Evolutionary conservation across 2,329 filamentous ascomycete genomes (phyloP).

Genomic region (Pseudonectria foliicola): DNA sequence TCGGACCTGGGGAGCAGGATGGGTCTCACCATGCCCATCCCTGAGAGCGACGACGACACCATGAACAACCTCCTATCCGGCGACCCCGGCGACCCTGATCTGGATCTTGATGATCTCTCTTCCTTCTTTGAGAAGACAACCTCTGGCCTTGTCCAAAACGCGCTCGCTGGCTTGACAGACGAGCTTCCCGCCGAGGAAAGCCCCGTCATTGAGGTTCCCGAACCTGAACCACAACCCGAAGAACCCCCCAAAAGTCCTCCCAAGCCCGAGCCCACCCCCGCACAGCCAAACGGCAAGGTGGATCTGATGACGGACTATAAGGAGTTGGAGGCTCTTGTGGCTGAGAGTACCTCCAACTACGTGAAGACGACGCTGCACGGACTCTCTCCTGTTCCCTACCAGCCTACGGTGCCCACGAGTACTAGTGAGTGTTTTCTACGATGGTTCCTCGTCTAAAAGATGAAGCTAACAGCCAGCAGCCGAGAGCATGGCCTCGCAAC

Average conservation of each 20-base stretch:
- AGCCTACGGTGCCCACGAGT: slow-evolving; percentile 34
- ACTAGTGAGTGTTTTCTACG: slow-evolving; percentile 24
- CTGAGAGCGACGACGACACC: slow-evolving; percentile 13
- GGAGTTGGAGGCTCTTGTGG: slow-evolving; percentile 36
- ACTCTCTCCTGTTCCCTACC: slow-evolving; percentile 35
- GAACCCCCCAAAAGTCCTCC: slow-evolving; percentile 19
- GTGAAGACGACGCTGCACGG: slow-evolving; percentile 37
- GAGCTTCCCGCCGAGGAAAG: slow-evolving; percentile 13
- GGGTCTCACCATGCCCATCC: slow-evolving; percentile 28
- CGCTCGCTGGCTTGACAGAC: slow-evolving; percentile 31
- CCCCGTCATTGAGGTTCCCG: slow-evolving; percentile 13
- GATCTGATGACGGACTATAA: slow-evolving; percentile 33
- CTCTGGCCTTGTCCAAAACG: slow-evolving; percentile 33
- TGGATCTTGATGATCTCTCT: slow-evolving; percentile 34
- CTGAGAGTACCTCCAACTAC: slow-evolving; percentile 38
- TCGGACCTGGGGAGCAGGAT: slow-evolving; percentile 28
- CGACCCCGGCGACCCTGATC: slow-evolving; percentile 21
- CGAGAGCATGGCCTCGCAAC: slow-evolving; percentile 29
- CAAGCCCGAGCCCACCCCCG: slow-evolving; percentile 14
- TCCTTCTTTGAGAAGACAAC: slow-evolving; percentile 37
- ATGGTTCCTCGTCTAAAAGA: background rate
- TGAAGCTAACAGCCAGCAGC: slow-evolving; percentile 11
- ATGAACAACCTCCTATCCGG: slow-evolving; percentile 22
- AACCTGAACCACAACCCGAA: slow-evolving; percentile 7
- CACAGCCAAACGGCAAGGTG: slow-evolving; percentile 24